Conservation (phyloP, 495 filamentous ascomycete genomes). For the Penicillium goetzii region DNA sequence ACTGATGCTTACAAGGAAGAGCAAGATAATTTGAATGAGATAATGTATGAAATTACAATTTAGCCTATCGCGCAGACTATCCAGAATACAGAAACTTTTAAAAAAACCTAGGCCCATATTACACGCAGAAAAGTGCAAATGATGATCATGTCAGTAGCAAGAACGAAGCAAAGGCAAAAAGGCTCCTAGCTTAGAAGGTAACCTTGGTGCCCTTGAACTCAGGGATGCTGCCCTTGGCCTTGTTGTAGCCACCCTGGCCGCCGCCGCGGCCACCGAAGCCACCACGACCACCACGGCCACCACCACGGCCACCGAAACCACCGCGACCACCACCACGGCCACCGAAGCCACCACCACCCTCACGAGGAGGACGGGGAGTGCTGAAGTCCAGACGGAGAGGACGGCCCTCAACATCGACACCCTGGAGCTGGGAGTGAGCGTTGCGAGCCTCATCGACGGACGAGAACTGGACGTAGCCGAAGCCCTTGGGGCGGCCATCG, state of each 20-base stretch:
- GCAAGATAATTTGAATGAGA: background rate
- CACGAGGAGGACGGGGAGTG: conserved; percentile 66
- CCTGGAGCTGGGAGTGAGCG: conserved; percentile 75
- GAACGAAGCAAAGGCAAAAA: conserved; percentile 21
- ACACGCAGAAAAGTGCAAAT: conserved; percentile 26
- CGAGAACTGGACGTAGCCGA: conserved; percentile 86
- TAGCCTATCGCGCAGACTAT: conserved; percentile 24
- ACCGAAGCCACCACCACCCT: conserved; percentile 49
- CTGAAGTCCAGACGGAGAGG: conserved; percentile 88
- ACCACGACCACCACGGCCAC: conserved; percentile 57
- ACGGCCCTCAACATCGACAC: conserved; percentile 76
- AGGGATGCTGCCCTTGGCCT: conserved; percentile 74
- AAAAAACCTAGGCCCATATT: conserved; percentile 22
- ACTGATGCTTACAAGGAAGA: background rate
- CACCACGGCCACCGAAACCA: conserved; percentile 52
- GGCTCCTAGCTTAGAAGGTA: conserved; percentile 67
- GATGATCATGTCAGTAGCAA: conserved; percentile 18
- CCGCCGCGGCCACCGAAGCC: conserved; percentile 58
- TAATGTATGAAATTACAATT: conserved; percentile 31
- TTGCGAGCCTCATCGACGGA: conserved; percentile 83
- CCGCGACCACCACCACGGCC: conserved; percentile 50
- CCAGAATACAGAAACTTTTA: conserved; percentile 27
- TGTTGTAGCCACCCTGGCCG: conserved; percentile 47
- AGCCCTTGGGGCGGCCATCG: conserved; percentile 86
- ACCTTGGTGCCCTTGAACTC: conserved; percentile 92